These are phyloP conservation scores for Crucibulum laeve DNA, from an alignment of 768 basidiomycete genomes.

Conservation along the genomic window DNA sequence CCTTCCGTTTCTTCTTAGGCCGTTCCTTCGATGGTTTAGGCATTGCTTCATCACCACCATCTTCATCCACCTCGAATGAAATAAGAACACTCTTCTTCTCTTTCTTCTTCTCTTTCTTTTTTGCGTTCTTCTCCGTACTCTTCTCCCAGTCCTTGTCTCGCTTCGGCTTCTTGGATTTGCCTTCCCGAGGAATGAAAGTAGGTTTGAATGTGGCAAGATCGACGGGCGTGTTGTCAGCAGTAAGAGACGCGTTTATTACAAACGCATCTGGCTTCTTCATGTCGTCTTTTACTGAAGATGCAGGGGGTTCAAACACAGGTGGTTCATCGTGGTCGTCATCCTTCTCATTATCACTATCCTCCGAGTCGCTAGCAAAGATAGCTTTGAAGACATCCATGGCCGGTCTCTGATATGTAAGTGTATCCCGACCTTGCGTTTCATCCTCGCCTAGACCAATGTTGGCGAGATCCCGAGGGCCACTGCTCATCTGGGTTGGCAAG, in stretches of 20 bases:
- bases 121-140: slow-evolving; percentile 44
- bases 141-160: slow-evolving; percentile 38
- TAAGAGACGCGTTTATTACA: slow-evolving; percentile 10
- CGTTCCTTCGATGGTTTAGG: slow-evolving; percentile 30
- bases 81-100: slow-evolving; percentile 47
- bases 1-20: slow-evolving; percentile 36
- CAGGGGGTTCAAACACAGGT: slow-evolving; percentile 1
- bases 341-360: slow-evolving; percentile 63
- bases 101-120: slow-evolving; percentile 35
- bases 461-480: slow-evolving; percentile 53
- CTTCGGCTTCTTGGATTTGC: slow-evolving; percentile 36
- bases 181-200: slow-evolving; percentile 72
- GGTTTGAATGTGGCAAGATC: slow-evolving; percentile 83
- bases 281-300: slow-evolving; percentile 5
- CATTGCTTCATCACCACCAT: slow-evolving; percentile 33
- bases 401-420: slow-evolving; percentile 83
- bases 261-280: slow-evolving; percentile 6
- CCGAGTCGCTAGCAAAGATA: slow-evolving; percentile 94
- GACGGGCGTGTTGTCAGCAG: slow-evolving; percentile 22
- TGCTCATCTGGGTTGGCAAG: slow-evolving; percentile 8
- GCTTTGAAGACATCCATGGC: slow-evolving; percentile 95
- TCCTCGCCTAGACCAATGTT: slow-evolving; percentile 93
- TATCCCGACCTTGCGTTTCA: slow-evolving; percentile 83
- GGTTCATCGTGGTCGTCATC: slow-evolving; percentile 19
- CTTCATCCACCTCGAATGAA: slow-evolving; percentile 77